Base-by-base conservation (phyloP, 2,329 filamentous ascomycete genomes). In the Paraconiothyrium sp. region DNA sequence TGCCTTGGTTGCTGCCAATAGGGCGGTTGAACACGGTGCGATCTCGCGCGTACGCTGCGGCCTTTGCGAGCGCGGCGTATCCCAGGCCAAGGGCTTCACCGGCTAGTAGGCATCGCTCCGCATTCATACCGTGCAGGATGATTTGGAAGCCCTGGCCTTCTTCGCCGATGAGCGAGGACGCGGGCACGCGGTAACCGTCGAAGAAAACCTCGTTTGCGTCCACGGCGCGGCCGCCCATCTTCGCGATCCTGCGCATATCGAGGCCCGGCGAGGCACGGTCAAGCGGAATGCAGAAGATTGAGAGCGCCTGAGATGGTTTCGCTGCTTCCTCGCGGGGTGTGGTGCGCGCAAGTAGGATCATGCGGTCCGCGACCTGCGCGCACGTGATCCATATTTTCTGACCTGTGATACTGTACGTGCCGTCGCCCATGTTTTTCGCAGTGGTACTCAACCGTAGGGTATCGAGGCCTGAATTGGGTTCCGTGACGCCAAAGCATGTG, bases 381-480 rank as follows among this genome's bases (percentile, higher is more conserved):
- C 88, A 94, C 0, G 92, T 92, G 58, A 95, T 96, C 92, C 92
- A 96, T 61, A 94, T 94, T 80, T 96, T 96, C 74, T 94, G 91
- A 0, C 92, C 92, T 0, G 87, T 87, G 11, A 96, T 84, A 1
- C 80, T 82, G 74, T 94, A 96, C 4, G 82, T 84, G 14, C 85
- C 81, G 0, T 86, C 86, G 22, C 88, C 85, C 27, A 43, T 22
- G 66, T 84, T 86, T 34, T 77, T 84, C 0, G 92, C 92, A 6
- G 80, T 79, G 0, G 92, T 94, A 43, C 83, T 84, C 3, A 96
- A 81, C 46, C 89, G 86, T 11, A 94, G 81, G 0, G 92, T 96
- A 61, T 96, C 90, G 1, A 96, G 85, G 0, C 92, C 92, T 0
- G 91, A 89, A 65, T 93, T 90, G 0, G 92, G 92, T 75, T 94